A percentile compares a stretch with the other conserved stretches of the same genome.
phyloP scores from a whole-genome alignment of 2,329 filamentous ascomycete species.

The Botrytis pseudocinerea region DNA sequence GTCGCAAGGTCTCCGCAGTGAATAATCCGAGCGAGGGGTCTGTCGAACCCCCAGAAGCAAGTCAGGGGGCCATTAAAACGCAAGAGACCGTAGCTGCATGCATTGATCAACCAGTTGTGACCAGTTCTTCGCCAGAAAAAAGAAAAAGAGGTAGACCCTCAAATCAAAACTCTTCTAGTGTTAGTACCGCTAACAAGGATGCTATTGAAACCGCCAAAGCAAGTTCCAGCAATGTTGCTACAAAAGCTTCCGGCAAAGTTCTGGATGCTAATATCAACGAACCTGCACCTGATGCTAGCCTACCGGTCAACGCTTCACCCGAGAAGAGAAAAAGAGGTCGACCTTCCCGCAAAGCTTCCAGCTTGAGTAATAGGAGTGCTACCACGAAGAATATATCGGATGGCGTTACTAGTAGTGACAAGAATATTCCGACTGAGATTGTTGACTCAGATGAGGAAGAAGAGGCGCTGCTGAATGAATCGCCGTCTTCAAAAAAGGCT shows the following conservation, averaged over 20 bases:
- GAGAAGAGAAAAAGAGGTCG: constrained; percentile 10
- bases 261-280: neutral
- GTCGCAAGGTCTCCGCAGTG: constrained; percentile 2
- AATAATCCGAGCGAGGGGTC: neutral
- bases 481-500: neutral
- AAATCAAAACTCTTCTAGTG: neutral
- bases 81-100: neutral
- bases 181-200: neutral
- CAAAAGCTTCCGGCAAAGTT: neutral
- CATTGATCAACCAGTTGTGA: neutral
- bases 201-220: neutral
- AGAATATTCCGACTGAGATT: neutral
- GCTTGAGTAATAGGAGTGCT: neutral
- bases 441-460: neutral
- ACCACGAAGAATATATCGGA: neutral
- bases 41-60: neutral
- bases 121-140: constrained; percentile 6
- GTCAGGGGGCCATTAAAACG: too few species aligned
- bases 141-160: constrained; percentile 7
- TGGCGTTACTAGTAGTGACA: neutral
- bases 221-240: neutral
- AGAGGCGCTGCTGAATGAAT: neutral
- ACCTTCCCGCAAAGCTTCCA: neutral
- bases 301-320: neutral
- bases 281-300: neutral